A percentile compares a stretch with the other conserved stretches of the same genome.
These are phyloP conservation scores for Entophlyctis luteolus DNA, from an alignment of 192 early-diverging fungal species.

Conservation along the genomic window DNA sequence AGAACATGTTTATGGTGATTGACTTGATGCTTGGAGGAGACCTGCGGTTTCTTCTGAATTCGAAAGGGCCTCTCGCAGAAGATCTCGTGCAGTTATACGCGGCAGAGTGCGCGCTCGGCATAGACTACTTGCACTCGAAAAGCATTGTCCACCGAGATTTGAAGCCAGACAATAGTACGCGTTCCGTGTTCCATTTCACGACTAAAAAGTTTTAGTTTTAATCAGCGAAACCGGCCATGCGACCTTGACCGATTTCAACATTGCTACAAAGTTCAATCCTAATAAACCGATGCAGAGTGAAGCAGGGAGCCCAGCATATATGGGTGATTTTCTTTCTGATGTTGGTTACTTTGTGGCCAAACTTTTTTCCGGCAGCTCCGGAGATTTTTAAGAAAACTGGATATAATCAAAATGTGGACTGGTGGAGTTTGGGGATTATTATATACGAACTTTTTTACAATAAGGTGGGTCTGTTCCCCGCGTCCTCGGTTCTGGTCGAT, in stretches of 20 bases:
- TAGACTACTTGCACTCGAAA: constrained; percentile 45
- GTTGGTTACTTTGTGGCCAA: background rate
- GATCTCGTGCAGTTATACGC: constrained; percentile 40
- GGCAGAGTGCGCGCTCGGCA: constrained; percentile 36
- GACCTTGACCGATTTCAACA: constrained; percentile 94
- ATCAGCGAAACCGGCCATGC: constrained; percentile 79
- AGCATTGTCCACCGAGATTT: constrained; percentile 53
- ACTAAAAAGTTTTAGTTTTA: constrained; percentile 46
- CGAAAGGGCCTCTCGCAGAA: constrained; percentile 34
- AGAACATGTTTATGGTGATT: constrained; percentile 63
- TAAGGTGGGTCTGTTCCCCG: background rate
- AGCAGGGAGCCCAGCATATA: constrained; percentile 88
- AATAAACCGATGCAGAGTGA: constrained; percentile 71
- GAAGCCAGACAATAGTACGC: constrained; percentile 41
- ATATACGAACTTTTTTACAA: constrained; percentile 55
- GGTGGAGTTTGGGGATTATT: constrained; percentile 83
- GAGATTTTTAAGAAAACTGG: constrained; percentile 47
- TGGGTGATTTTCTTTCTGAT: constrained; percentile 45
- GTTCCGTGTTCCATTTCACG: constrained; percentile 34
- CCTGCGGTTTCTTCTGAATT: constrained; percentile 49
- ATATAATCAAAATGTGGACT: constrained; percentile 54
- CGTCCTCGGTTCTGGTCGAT: background rate
- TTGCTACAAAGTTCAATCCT: constrained; percentile 72
- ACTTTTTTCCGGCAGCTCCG: constrained; percentile 37
- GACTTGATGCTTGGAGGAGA: constrained; percentile 59